Evolutionary conservation across 345 rosid species (phyloP).

Genomic region (rapeseed (Brassica napus)): Da-Ae NC_063436.1:27227501-27228000

Average conservation of each 20-base stretch:
- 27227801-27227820: slow-evolving; percentile 76
- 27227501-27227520: slow-evolving; percentile 54
- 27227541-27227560: slow-evolving; percentile 91
- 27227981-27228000: slow-evolving; percentile 99
- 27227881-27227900: slow-evolving; percentile 85
- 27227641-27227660: slow-evolving; percentile 7
- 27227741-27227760: slow-evolving; percentile 83
- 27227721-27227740: slow-evolving; percentile 96
- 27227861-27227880: slow-evolving; percentile 73
- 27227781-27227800: slow-evolving; percentile 61
- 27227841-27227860: slow-evolving; percentile 82
- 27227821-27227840: slow-evolving; percentile 76
- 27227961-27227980: slow-evolving; percentile 30
- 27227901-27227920: neutral
- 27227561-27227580: slow-evolving; percentile 96
- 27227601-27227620: neutral
- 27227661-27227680: slow-evolving; percentile 97
- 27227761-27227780: slow-evolving; percentile 71
- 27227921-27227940: neutral
- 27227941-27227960: slow-evolving; percentile 8
- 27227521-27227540: slow-evolving; percentile 54
- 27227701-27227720: slow-evolving; percentile 91
- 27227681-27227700: slow-evolving; percentile 82
- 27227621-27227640: neutral
- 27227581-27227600: slow-evolving; percentile 76